Evolutionary conservation across 2,329 filamentous ascomycete genomes (phyloP).

Genomic region (Dryadomyces quercivorus): DNA sequence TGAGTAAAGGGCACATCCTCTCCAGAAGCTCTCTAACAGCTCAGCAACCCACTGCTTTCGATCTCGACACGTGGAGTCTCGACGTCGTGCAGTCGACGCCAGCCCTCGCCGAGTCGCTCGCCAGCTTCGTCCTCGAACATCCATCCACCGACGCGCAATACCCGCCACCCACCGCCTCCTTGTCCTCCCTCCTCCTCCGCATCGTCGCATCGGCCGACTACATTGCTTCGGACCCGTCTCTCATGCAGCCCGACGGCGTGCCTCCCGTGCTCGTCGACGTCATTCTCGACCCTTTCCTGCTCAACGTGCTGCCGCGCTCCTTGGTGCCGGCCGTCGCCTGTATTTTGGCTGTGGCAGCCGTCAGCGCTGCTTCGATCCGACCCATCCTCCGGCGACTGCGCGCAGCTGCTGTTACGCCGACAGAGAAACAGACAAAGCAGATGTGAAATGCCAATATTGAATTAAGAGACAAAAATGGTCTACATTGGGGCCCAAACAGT

Average conservation of each 20-base stretch:
- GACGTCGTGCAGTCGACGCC: constrained; percentile 48
- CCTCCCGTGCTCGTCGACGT: constrained; percentile 66
- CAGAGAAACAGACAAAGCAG: neutral
- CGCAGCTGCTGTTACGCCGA: constrained; percentile 10
- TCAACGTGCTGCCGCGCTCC: constrained; percentile 69
- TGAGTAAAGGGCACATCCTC: constrained; percentile 24
- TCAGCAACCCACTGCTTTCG: constrained; percentile 79
- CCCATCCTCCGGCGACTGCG: constrained; percentile 21
- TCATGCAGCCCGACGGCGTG: constrained; percentile 55
- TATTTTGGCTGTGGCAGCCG: constrained; percentile 46
- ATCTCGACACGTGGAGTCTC: constrained; percentile 52
- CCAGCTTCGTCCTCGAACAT: constrained; percentile 29
- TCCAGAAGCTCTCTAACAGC: neutral
- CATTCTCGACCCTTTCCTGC: constrained; percentile 70
- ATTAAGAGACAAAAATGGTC: neutral
- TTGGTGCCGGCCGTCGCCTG: constrained; percentile 61
- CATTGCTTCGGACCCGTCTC: constrained; percentile 57
- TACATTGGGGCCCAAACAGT: neutral
- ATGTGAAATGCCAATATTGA: neutral
- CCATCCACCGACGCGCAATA: neutral
- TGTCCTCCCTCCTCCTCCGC: constrained; percentile 57
- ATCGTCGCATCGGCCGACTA: constrained; percentile 73
- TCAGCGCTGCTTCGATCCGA: constrained; percentile 28
- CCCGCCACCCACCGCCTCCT: constrained; percentile 28
- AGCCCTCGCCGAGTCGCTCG: constrained; percentile 52